Conservation (phyloP, 352 stramenopile genomes). For the Salisapilia sapeloensis region DNA sequence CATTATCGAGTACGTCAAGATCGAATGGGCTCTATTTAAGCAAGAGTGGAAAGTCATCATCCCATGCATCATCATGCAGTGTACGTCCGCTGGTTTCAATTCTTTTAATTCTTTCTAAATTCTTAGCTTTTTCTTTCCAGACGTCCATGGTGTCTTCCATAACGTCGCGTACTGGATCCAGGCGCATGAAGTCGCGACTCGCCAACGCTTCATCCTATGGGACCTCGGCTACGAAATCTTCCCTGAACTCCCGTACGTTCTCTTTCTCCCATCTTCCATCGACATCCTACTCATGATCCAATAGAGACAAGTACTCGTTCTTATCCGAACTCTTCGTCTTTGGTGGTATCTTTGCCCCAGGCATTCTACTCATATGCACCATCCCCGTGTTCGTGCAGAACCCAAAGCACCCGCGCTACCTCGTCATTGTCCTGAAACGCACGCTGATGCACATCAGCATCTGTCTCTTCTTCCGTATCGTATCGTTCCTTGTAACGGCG, state of each 20-base stretch:
- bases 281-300: neutral
- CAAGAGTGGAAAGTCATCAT: slow-evolving; percentile 61
- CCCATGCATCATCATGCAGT: slow-evolving; percentile 71
- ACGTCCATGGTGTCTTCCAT: slow-evolving; percentile 70
- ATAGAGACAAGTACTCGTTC: slow-evolving; percentile 14
- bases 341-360: slow-evolving; percentile 42
- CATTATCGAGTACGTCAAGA: slow-evolving; percentile 42
- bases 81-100: slow-evolving; percentile 10
- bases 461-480: slow-evolving; percentile 44
- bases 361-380: slow-evolving; percentile 45
- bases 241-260: slow-evolving; percentile 29
- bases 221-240: slow-evolving; percentile 67
- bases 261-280: neutral
- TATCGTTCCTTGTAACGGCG: slow-evolving; percentile 66
- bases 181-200: slow-evolving; percentile 27
- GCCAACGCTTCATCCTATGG: slow-evolving; percentile 58
- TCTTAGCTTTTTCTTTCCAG: slow-evolving; percentile 7
- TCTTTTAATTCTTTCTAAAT: neutral
- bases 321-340: slow-evolving; percentile 72
- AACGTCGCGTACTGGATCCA: slow-evolving; percentile 80
- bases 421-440: slow-evolving; percentile 69
- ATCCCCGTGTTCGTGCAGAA: slow-evolving; percentile 50
- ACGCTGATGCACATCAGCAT: slow-evolving; percentile 67
- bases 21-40: slow-evolving; percentile 36
- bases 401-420: slow-evolving; percentile 41